A percentile compares a stretch with the other conserved stretches of the same genome.
Evolutionary conservation across 768 basidiomycete species (phyloP).

Genomic region (Termitomyces sp.): DNA sequence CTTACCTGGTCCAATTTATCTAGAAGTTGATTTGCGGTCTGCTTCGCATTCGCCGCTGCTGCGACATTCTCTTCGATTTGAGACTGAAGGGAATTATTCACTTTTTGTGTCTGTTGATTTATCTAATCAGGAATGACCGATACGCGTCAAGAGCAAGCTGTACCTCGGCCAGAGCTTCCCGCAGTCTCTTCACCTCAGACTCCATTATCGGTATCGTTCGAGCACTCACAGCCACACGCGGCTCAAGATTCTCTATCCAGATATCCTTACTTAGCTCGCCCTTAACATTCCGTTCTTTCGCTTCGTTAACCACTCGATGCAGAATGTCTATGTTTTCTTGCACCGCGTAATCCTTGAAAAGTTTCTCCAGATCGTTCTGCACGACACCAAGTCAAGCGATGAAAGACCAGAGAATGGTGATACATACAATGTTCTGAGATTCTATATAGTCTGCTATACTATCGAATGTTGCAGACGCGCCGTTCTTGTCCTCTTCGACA

Average conservation of each 20-base stretch:
- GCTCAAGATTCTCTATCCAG: constrained; percentile 63
- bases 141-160: not conserved
- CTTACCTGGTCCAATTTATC: constrained; percentile 51
- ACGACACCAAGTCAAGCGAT: not conserved
- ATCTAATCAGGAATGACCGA: not conserved
- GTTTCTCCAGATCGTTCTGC: constrained; percentile 59
- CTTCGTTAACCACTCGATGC: constrained; percentile 65
- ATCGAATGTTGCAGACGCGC: constrained; percentile 54
- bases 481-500: constrained; percentile 61
- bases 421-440: constrained; percentile 46
- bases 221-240: constrained; percentile 57
- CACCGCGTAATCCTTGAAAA: constrained; percentile 66
- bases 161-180: constrained; percentile 34
- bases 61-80: constrained; percentile 44
- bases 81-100: constrained; percentile 43
- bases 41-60: constrained; percentile 40
- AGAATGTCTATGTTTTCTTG: constrained; percentile 67
- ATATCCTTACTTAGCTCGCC: constrained; percentile 45
- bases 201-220: constrained; percentile 57
- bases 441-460: constrained; percentile 72
- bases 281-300: constrained; percentile 48
- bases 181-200: constrained; percentile 33
- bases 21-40: constrained; percentile 39
- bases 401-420: constrained; percentile 6
- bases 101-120: constrained; percentile 45